Evolutionary conservation across 2,329 filamentous ascomycete genomes (phyloP).

Genomic region (Aspergillus fijiensis): DNA sequence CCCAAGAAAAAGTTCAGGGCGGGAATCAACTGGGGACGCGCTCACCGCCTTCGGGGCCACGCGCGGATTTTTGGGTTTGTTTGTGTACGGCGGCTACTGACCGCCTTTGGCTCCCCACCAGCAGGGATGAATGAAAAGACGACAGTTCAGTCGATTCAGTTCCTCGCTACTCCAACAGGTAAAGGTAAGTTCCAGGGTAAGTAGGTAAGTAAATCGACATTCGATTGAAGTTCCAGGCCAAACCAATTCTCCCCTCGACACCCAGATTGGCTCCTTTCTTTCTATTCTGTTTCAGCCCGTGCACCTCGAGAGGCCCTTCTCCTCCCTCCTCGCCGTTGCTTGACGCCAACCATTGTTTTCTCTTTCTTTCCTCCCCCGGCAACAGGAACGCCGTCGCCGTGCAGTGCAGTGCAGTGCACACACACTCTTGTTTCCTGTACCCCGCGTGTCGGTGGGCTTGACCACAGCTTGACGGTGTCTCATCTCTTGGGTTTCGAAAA

Average conservation of each 20-base stretch:
- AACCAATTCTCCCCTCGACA: background rate
- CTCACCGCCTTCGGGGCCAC: conserved; percentile 35
- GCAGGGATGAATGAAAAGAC: conserved; percentile 43
- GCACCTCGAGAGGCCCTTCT: background rate
- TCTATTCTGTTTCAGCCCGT: conserved; percentile 3
- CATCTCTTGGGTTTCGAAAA: background rate
- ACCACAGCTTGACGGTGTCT: conserved; percentile 3
- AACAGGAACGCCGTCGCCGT: conserved; percentile 18
- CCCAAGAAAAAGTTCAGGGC: too few relatives aligned
- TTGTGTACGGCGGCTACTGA: conserved; percentile 38
- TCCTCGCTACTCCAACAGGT: background rate
- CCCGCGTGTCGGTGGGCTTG: conserved; percentile 15
- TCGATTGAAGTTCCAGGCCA: background rate
- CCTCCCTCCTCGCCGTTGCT: conserved; percentile 14
- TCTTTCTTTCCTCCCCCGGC: conserved; percentile 20
- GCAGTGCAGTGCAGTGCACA: conserved; percentile 12
- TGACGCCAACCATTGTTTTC: conserved; percentile 18
- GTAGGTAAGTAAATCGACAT: conserved; percentile 4
- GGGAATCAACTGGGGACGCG: conserved; percentile 18
- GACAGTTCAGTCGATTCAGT: conserved; percentile 51
- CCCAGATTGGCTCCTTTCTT: conserved; percentile 7
- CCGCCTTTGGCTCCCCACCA: conserved; percentile 44
- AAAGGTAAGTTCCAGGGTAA: conserved; percentile 12
- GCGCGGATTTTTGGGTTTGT: conserved; percentile 28
- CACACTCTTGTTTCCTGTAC: conserved; percentile 13